Conservation (phyloP, 306 rosid genomes). For the Castanea mollissima region DNA sequence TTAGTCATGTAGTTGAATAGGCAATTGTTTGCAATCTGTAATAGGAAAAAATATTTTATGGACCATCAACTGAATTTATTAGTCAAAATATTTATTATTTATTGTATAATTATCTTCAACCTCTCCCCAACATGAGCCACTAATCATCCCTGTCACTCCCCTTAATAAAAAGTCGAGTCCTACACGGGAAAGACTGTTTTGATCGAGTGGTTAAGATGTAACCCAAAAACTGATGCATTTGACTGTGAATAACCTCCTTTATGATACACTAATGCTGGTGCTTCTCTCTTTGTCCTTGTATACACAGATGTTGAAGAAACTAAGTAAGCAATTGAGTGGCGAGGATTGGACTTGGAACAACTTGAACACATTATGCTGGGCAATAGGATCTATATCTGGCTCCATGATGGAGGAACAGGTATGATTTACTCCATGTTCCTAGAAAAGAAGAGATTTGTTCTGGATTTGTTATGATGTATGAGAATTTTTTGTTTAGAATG, state of each 20-base stretch:
- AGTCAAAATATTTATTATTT: background rate
- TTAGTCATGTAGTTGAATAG: background rate
- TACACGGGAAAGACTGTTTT: too few relatives aligned
- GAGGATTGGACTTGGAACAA: conserved; percentile 99
- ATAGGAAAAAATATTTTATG: background rate
- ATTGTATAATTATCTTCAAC: too few relatives aligned
- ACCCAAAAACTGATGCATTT: too few relatives aligned
- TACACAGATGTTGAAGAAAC: conserved; percentile 86
- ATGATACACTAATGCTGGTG: background rate
- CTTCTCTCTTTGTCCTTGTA: conserved; percentile 3
- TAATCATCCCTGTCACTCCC: background rate
- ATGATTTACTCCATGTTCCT: conserved; percentile 13
- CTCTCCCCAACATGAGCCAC: background rate
- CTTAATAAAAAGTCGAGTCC: too few relatives aligned
- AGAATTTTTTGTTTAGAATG: background rate
- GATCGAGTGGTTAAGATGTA: too few relatives aligned
- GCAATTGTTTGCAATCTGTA: background rate
- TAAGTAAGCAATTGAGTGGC: conserved; percentile 89
- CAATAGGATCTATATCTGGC: conserved; percentile 98
- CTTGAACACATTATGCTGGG: conserved; percentile 97
- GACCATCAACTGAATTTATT: background rate
- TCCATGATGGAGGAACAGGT: conserved; percentile 99
- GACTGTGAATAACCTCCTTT: background rate
- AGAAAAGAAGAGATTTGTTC: background rate
- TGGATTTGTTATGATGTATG: background rate